Evolutionary conservation across 345 rosid genomes (phyloP).

Genomic region (Punica granatum): DNA sequence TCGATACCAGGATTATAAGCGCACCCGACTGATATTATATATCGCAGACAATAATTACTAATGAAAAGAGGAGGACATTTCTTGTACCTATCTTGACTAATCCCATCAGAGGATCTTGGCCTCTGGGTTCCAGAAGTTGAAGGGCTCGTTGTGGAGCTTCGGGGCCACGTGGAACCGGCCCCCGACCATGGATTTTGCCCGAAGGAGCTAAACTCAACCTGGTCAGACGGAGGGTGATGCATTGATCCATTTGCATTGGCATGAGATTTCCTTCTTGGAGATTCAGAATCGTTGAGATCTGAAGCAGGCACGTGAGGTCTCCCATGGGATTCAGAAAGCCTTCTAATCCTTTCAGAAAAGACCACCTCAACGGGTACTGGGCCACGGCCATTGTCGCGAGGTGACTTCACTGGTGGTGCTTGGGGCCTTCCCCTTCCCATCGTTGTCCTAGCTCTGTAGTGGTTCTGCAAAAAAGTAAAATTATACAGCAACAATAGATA

Average conservation of each 20-base stretch:
- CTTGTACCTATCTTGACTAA: slow-evolving; percentile 48
- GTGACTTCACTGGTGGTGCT: slow-evolving; percentile 42
- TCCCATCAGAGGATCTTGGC: slow-evolving; percentile 25
- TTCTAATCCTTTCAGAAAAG: slow-evolving; percentile 39
- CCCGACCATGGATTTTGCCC: not conserved
- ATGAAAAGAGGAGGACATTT: not conserved
- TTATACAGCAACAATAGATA: slow-evolving; percentile 8
- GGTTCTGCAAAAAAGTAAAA: slow-evolving; percentile 50
- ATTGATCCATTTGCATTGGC: slow-evolving; percentile 38
- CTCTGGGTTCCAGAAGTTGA: slow-evolving; percentile 14
- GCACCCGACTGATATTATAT: not conserved
- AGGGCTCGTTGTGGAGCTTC: slow-evolving; percentile 5
- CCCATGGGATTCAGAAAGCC: slow-evolving; percentile 30
- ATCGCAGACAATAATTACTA: too few relatives aligned
- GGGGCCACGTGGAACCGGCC: not conserved
- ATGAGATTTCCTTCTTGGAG: slow-evolving; percentile 27
- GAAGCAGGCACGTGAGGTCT: slow-evolving; percentile 22
- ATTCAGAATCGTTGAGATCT: slow-evolving; percentile 31
- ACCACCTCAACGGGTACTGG: slow-evolving; percentile 28
- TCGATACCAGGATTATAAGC: slow-evolving; percentile 5
- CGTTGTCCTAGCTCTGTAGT: slow-evolving; percentile 50
- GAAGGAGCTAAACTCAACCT: slow-evolving; percentile 33
- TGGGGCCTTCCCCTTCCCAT: slow-evolving; percentile 46
- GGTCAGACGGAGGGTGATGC: slow-evolving; percentile 22
- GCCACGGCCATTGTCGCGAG: slow-evolving; percentile 39